Percentiles rank a stretch among this genome's conserved stretches.
Evolutionary conservation across 441 rosid species (phyloP).

Genomic region (Euphorbia schlechtendalii): DNA sequence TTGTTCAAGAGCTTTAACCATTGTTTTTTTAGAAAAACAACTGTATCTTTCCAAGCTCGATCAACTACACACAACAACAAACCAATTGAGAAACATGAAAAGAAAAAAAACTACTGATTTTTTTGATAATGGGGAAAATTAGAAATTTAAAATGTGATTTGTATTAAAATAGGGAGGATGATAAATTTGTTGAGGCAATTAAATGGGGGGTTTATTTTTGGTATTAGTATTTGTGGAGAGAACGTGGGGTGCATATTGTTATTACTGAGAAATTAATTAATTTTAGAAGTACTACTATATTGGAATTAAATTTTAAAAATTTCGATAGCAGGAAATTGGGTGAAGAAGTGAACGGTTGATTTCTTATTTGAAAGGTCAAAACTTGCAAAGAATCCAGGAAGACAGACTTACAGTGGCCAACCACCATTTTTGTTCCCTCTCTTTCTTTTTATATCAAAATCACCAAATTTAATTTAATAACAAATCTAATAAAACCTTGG

Average conservation of each 20-base stretch:
- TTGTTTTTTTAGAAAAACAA: too few species aligned
- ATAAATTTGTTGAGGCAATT: not conserved
- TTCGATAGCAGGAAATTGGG: not conserved
- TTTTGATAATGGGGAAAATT: too few species aligned
- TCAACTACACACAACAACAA: too few species aligned
- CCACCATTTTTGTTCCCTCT: conserved; percentile 6
- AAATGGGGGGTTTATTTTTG: conserved; percentile 57
- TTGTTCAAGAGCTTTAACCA: conserved; percentile 46
- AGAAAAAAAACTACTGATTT: too few species aligned
- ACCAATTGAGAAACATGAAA: too few species aligned
- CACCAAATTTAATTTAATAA: too few species aligned
- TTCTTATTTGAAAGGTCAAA: conserved; percentile 22
- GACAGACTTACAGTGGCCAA: conserved; percentile 12
- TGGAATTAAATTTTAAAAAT: conserved; percentile 3
- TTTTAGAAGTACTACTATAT: conserved; percentile 11
- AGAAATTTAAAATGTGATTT: conserved; percentile 13
- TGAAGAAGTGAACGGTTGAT: conserved; percentile 16
- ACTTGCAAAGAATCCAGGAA: conserved; percentile 23
- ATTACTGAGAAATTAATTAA: too few species aligned
- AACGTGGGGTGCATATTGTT: too few species aligned
- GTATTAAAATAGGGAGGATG: conserved; percentile 10
- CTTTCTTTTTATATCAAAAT: too few species aligned
- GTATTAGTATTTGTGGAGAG: too few species aligned
- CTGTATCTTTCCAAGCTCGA: too few species aligned
- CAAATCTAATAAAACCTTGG: too few species aligned